Conservation (phyloP, 2,329 filamentous ascomycete genomes). For the Alternaria novae-zelandiae region DNA sequence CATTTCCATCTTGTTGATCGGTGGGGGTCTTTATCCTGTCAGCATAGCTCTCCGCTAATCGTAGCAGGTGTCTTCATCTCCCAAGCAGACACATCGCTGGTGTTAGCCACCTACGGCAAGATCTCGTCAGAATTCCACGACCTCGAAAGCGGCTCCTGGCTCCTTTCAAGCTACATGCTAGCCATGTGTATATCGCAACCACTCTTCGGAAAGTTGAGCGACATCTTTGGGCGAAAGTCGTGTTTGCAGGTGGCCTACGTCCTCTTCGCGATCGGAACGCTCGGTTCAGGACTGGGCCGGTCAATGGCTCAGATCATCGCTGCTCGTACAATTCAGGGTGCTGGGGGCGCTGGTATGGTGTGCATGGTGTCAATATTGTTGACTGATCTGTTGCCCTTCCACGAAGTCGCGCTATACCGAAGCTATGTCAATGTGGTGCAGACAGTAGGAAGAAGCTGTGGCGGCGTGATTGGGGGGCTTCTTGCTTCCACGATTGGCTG, state of each 20-base stretch:
- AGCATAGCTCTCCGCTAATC: background rate
- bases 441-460: slow-evolving; percentile 55
- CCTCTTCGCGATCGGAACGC: background rate
- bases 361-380: slow-evolving; percentile 54
- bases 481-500: background rate
- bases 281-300: background rate
- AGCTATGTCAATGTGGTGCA: slow-evolving; percentile 60
- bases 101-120: background rate
- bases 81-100: background rate
- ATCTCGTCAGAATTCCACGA: background rate
- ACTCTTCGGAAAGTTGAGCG: background rate
- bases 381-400: slow-evolving; percentile 57
- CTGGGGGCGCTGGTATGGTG: slow-evolving; percentile 72
- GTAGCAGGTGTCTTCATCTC: background rate
- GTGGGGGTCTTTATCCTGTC: background rate
- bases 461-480: slow-evolving; percentile 21
- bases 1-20: background rate
- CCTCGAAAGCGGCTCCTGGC: background rate
- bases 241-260: background rate
- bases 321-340: slow-evolving; percentile 65
- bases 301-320: slow-evolving; percentile 27
- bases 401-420: slow-evolving; percentile 57
- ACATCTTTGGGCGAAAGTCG: background rate
- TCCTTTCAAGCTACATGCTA: background rate
- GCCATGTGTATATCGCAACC: background rate